phyloP scores from a whole-genome alignment of 306 rosid species.

The Sphenostylis stenocarpa region DNA sequence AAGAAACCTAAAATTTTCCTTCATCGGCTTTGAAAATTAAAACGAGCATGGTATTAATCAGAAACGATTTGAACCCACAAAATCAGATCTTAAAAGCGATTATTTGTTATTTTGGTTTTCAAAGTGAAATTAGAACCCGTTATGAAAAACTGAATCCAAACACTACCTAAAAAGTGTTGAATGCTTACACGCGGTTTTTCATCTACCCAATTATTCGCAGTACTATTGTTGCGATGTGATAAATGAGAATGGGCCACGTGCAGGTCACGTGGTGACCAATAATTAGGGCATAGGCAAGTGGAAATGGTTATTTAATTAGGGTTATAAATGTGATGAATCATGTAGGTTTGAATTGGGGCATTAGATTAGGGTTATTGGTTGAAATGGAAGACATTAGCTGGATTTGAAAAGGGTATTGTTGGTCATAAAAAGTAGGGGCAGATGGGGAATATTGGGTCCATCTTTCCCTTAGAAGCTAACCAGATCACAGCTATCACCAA shows the following conservation, averaged over 20 bases:
- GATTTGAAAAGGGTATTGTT: slow-evolving; percentile 12
- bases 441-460: slow-evolving; percentile 27
- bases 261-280: slow-evolving; percentile 26
- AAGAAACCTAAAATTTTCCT: too few relatives aligned
- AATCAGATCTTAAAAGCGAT: too few relatives aligned
- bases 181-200: neutral
- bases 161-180: too few relatives aligned
- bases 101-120: too few relatives aligned
- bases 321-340: neutral
- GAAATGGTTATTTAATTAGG: neutral
- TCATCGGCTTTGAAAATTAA: too few relatives aligned
- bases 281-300: slow-evolving; percentile 11
- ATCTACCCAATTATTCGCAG: neutral
- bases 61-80: too few relatives aligned
- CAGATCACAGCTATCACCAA: slow-evolving; percentile 42
- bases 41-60: too few relatives aligned
- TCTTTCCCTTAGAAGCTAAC: neutral
- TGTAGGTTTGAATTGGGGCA: neutral
- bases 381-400: slow-evolving; percentile 39
- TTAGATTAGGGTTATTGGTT: slow-evolving; percentile 5
- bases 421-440: slow-evolving; percentile 28
- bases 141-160: too few relatives aligned
- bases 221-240: neutral
- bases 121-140: too few relatives aligned
- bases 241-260: slow-evolving; percentile 21